A percentile compares a stretch with the other conserved stretches of the same genome.
Evolutionary conservation across 805 yeast genomes (phyloP).

Genomic region (Candida maltosa): DNA sequence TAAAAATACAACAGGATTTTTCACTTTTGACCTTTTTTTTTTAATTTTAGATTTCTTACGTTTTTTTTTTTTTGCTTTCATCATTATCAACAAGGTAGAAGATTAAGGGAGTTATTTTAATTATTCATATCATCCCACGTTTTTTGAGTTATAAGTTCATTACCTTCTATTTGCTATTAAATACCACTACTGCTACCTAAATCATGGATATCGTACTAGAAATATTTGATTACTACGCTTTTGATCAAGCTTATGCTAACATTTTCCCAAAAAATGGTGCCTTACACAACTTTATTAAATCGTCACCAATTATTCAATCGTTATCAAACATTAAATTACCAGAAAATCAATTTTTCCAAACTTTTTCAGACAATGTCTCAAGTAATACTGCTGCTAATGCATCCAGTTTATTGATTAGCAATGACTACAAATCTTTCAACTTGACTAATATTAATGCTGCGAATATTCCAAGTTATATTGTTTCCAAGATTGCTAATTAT

Average conservation of each 20-base stretch:
- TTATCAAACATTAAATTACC: conserved; percentile 2
- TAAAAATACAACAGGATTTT: too few species aligned
- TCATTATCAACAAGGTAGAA: too few species aligned
- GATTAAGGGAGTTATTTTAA: too few species aligned
- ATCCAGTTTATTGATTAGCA: neutral
- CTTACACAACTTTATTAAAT: conserved; percentile 13
- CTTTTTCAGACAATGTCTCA: neutral
- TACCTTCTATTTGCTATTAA: too few species aligned
- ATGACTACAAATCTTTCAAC: neutral
- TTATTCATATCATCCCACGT: too few species aligned
- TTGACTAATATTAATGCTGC: conserved; percentile 4
- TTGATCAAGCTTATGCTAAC: conserved; percentile 74
- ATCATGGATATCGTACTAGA: conserved; percentile 91
- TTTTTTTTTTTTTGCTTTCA: too few species aligned
- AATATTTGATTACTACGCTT: conserved; percentile 62
- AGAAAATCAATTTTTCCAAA: conserved; percentile 1
- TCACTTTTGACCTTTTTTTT: too few species aligned
- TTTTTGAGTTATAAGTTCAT: too few species aligned
- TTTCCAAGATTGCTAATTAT: conserved; percentile 13
- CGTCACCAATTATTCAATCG: conserved; percentile 4
- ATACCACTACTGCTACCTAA: too few species aligned
- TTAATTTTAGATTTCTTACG: too few species aligned
- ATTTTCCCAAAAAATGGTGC: conserved; percentile 33
- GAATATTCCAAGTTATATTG: conserved; percentile 4
- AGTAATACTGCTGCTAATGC: neutral